Evolutionary conservation across 73 alveolate species (phyloP).

Genomic region (Loxodes magnus): DNA sequence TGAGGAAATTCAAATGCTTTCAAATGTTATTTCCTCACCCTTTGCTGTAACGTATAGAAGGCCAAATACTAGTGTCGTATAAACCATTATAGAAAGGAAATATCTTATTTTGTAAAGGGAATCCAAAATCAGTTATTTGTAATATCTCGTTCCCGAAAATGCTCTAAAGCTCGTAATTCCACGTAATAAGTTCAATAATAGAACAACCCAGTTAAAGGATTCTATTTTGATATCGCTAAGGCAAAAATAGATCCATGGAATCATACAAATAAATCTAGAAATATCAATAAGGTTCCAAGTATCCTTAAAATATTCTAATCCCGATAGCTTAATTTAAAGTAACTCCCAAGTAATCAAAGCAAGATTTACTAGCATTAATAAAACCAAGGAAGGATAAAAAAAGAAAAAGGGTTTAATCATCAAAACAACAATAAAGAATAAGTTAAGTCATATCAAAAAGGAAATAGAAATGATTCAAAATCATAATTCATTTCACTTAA

Average conservation of each 20-base stretch:
- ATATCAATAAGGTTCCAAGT: neutral
- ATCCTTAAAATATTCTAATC: neutral
- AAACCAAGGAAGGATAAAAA: too few species aligned
- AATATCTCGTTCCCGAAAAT: neutral
- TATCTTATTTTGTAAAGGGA: neutral
- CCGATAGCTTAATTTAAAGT: neutral
- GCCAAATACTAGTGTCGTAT: neutral
- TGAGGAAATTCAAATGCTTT: neutral
- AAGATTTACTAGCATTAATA: neutral
- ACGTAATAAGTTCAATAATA: neutral
- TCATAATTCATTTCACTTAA: too few species aligned
- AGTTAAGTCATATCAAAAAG: too few species aligned
- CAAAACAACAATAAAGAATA: too few species aligned
- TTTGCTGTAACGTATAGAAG: neutral
- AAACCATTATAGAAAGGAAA: neutral
- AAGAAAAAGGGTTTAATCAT: too few species aligned
- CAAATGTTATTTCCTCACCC: neutral
- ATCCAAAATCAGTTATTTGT: neutral
- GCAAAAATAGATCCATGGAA: neutral
- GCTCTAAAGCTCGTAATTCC: constrained; percentile 3
- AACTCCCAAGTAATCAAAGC: neutral
- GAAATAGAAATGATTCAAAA: too few species aligned
- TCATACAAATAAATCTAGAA: neutral
- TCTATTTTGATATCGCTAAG: neutral
- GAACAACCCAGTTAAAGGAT: neutral